Conservation (phyloP, 2,329 filamentous ascomycete species). For the Endoconidiophora polonica region DNA sequence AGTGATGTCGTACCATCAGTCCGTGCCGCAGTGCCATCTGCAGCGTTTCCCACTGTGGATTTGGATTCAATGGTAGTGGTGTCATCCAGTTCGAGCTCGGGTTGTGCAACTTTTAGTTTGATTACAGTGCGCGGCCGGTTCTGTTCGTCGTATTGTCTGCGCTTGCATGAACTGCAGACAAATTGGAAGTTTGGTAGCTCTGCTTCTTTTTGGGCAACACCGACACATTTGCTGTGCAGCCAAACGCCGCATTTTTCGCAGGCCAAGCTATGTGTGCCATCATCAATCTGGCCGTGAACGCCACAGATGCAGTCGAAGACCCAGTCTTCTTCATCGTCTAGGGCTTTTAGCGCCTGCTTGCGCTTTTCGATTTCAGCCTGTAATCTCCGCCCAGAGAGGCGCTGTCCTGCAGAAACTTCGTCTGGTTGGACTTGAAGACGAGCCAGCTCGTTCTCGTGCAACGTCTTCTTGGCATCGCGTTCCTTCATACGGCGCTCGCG, state of each 20-base stretch:
- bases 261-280: slow-evolving; percentile 82
- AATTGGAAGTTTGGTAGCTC: slow-evolving; percentile 80
- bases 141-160: slow-evolving; percentile 47
- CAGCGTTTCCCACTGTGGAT: neutral
- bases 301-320: slow-evolving; percentile 91
- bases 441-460: slow-evolving; percentile 69
- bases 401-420: neutral
- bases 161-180: slow-evolving; percentile 61
- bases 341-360: slow-evolving; percentile 52
- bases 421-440: slow-evolving; percentile 38
- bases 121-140: slow-evolving; percentile 34
- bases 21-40: neutral
- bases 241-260: slow-evolving; percentile 91
- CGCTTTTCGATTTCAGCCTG: slow-evolving; percentile 68
- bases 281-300: slow-evolving; percentile 79
- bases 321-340: slow-evolving; percentile 76
- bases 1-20: neutral
- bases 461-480: slow-evolving; percentile 64
- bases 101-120: slow-evolving; percentile 33
- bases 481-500: slow-evolving; percentile 75
- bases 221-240: slow-evolving; percentile 90
- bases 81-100: neutral
- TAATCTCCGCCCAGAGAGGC: slow-evolving; percentile 25
- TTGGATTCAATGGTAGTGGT: neutral
- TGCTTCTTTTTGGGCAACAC: slow-evolving; percentile 60